A percentile compares a stretch with the other conserved stretches of the same genome.
phyloP scores from a whole-genome alignment of 2,329 filamentous ascomycete species.

The Calycina marina region DNA sequence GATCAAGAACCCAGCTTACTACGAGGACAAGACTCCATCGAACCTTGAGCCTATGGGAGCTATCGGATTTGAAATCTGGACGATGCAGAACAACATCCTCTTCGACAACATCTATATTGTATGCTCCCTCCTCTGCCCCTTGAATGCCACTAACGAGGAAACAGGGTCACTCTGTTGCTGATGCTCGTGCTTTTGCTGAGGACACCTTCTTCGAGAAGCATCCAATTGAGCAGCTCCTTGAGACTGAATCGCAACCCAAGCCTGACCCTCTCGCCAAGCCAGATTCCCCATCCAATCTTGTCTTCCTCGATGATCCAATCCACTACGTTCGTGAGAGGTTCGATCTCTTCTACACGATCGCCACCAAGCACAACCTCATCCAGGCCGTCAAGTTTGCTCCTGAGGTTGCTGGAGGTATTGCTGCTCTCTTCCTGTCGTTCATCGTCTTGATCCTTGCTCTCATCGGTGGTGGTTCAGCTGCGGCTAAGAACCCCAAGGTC shows the following conservation, averaged over 20 bases:
- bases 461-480: constrained; percentile 45
- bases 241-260: constrained; percentile 71
- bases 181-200: constrained; percentile 75
- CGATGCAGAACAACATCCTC: constrained; percentile 97
- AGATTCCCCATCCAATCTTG: constrained; percentile 61
- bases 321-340: constrained; percentile 83
- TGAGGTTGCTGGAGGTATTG: constrained; percentile 73
- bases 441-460: constrained; percentile 56
- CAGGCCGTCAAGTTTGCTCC: constrained; percentile 79
- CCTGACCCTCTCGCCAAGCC: constrained; percentile 30
- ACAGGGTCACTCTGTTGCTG: constrained; percentile 88
- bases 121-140: no score
- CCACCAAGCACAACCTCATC: constrained; percentile 63
- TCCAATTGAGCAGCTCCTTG: constrained; percentile 64
- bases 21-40: constrained; percentile 89
- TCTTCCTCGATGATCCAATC: constrained; percentile 84
- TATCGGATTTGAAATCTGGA: constrained; percentile 99
- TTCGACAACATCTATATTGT: constrained; percentile 99
- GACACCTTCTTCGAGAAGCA: constrained; percentile 88
- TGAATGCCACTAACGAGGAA: no score
- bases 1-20: constrained; percentile 94
- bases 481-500: constrained; percentile 51
- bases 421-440: constrained; percentile 53
- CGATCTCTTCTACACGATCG: constrained; percentile 77
- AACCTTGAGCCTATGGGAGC: constrained; percentile 98